Base-by-base conservation (phyloP, 306 rosid species). In the Lathyrus sativus region DNA sequence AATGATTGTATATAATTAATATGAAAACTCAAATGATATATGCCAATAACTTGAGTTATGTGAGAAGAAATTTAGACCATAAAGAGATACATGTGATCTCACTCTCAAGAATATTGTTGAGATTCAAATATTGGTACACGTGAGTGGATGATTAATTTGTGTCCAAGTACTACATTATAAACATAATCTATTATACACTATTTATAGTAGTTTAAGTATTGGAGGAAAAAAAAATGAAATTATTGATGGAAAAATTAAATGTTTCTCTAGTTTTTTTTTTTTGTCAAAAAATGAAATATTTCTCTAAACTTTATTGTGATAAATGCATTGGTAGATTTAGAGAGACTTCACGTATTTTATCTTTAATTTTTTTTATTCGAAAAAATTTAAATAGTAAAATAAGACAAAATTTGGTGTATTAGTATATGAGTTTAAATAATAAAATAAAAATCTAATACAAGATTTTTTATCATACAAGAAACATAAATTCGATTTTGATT, bases 21-120 rank as follows among this genome's bases (percentile, higher is more conserved):
- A 17, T 50, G 28, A 50, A 50, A 50, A 50, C 24, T 9, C 13
- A 50, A 17, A 50, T 17, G 26, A 17, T 50, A 17, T 50, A 50
- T 50, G 56, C 18, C 28, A 50, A 50, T 50, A 50, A 50, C 24
- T 17, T 18, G 9, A 49, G 11, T 15, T 17, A 8, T 9, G 56
- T 49, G 26, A 17, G 28, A 49, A 17, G 26, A 9, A 10, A 19
- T 50, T 50, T 5, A 50, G 56, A 9, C 56, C 29, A 50, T 50
- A 50, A 50, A 50, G 56, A 50, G 28, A 50, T 50, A 18, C 56
- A 50, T 50, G 56, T 50, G 22, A 18, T 50, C 2, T 50, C 56
- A 50, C 56, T 50, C 56, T 50, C 56, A 50, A 50, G 56, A 50
- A 17, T 49, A 2, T 50, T 50, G 56, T 50, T 50, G 56, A 50